phyloP scores from a whole-genome alignment of 2,329 filamentous ascomycete species.

The Cyphellophora attinorum region DNA sequence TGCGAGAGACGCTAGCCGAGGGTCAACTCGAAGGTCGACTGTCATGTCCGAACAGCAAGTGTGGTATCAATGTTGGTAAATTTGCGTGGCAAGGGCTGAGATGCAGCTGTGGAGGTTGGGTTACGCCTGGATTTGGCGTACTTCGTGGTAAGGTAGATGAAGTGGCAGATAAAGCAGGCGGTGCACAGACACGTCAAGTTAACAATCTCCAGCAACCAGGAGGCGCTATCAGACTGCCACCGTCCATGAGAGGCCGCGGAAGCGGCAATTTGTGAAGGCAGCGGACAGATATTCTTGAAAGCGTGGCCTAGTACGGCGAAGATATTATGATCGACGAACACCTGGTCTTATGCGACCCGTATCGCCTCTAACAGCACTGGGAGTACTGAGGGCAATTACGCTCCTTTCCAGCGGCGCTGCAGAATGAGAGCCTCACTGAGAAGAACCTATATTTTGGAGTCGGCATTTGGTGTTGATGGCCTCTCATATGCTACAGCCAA shows the following conservation, averaged over 20 bases:
- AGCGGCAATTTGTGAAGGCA: conserved; percentile 11
- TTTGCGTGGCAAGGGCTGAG: conserved; percentile 95
- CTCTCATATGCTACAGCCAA: too few species aligned
- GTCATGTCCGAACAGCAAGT: conserved; percentile 69
- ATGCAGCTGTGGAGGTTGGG: conserved; percentile 84
- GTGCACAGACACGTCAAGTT: not conserved
- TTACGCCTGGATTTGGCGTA: conserved; percentile 81
- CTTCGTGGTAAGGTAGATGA: conserved; percentile 77
- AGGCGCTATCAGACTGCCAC: conserved; percentile 13
- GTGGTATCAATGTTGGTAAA: conserved; percentile 74
- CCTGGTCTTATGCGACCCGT: too few species aligned
- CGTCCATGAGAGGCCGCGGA: conserved; percentile 14
- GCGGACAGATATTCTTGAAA: too few species aligned
- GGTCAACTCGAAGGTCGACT: conserved; percentile 76
- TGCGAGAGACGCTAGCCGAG: conserved; percentile 66
- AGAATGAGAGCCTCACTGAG: too few species aligned
- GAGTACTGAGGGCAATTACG: too few species aligned
- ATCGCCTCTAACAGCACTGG: too few species aligned
- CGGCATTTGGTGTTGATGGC: too few species aligned
- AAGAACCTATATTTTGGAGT: too few species aligned
- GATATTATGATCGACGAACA: too few species aligned
- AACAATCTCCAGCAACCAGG: conserved; percentile 1
- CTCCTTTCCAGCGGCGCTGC: too few species aligned
- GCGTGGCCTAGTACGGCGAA: too few species aligned
- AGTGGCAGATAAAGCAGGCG: conserved; percentile 22